Base-by-base conservation (phyloP, 441 rosid genomes). In the Erodium texanum region DNA sequence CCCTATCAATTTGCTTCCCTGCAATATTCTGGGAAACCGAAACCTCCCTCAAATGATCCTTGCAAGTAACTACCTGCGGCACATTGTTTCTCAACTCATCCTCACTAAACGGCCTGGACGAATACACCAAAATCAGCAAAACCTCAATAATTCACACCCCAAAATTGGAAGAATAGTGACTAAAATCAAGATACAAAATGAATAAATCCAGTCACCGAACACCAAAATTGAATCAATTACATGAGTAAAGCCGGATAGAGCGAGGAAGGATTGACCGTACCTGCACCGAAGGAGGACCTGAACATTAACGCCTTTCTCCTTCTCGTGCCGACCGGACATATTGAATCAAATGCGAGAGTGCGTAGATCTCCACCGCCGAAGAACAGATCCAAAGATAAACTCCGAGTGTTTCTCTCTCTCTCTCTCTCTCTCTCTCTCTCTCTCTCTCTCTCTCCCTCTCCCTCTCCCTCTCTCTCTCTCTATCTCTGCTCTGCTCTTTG, bases 201-300 rank as follows among this genome's bases (percentile, higher is more conserved):
- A 52, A 18, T 10, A 52, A 52, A 52, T 52, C 20, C 45, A 38
- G 45, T 38, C 5, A 38, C 7, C 7, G 38, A 34, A 34, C 4
- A 34, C 4, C 4, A 34, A 34, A 34, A 34, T 3, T 10, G 1
- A 38, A 38, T 7, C 11, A 41, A 9, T 5, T 41, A 41, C 12
- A 9, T 8, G 9, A 9, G 2, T 9, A 12, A 41, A 41, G 9
- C 12, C 48, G 2, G 48, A 41, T 1, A 41, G 48, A 41, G 48
- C 11, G 1, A 41, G 48, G 48, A 41, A 41, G 48, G 48, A 41
- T 41, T 41, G 48, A 48, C 19, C 5, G 56, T 48, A 48, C 56
- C 56, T 89, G 89, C 99, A 94, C 68, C 99, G 98, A 73, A 92
- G 84, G 29, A 94, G 85, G 27, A 94, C 99, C 77, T 94, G 99